A percentile compares a stretch with the other conserved stretches of the same genome.
Conservation (phyloP, 1,284 basidiomycete genomes). For the Heliocybe sulcata region DNA sequence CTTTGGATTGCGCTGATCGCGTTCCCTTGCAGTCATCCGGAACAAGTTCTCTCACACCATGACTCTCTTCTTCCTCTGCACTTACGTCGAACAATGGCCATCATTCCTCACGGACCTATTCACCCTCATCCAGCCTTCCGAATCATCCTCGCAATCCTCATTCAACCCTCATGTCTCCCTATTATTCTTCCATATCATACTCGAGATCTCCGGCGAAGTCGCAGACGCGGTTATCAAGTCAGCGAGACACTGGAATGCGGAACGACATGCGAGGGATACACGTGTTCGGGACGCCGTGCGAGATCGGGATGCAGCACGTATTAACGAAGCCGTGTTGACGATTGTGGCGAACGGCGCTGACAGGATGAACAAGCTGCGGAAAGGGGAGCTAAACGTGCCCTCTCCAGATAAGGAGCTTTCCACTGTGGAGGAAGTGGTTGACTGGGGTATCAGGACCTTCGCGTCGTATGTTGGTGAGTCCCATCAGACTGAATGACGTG, state of each 20-base stretch:
- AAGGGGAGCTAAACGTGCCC: slow-evolving; percentile 29
- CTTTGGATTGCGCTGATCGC: not conserved
- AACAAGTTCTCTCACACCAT: slow-evolving; percentile 99
- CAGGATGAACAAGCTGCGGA: slow-evolving; percentile 45
- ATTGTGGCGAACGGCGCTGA: slow-evolving; percentile 76
- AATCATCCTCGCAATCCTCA: slow-evolving; percentile 44
- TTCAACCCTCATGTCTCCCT: slow-evolving; percentile 80
- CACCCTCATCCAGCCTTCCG: slow-evolving; percentile 57
- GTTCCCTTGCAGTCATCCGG: slow-evolving; percentile 60
- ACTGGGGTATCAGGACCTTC: slow-evolving; percentile 87
- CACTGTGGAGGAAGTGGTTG: slow-evolving; percentile 73
- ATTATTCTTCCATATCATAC: slow-evolving; percentile 81
- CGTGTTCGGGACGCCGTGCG: slow-evolving; percentile 86
- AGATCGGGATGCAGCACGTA: slow-evolving; percentile 79
- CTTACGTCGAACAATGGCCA: slow-evolving; percentile 81
- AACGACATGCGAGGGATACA: slow-evolving; percentile 73
- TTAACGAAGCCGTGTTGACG: slow-evolving; percentile 84
- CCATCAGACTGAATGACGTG: not conserved
- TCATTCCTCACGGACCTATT: slow-evolving; percentile 78
- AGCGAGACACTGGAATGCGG: slow-evolving; percentile 64
- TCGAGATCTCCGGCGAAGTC: slow-evolving; percentile 90
- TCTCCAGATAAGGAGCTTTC: slow-evolving; percentile 43
- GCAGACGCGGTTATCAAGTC: slow-evolving; percentile 87
- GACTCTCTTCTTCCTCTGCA: slow-evolving; percentile 88
- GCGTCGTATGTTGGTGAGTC: slow-evolving; percentile 88